Percentiles rank a stretch among this genome's conserved stretches.
Evolutionary conservation across 2,329 filamentous ascomycete genomes (phyloP).

Genomic region (Diaporthe ilicicola): DNA sequence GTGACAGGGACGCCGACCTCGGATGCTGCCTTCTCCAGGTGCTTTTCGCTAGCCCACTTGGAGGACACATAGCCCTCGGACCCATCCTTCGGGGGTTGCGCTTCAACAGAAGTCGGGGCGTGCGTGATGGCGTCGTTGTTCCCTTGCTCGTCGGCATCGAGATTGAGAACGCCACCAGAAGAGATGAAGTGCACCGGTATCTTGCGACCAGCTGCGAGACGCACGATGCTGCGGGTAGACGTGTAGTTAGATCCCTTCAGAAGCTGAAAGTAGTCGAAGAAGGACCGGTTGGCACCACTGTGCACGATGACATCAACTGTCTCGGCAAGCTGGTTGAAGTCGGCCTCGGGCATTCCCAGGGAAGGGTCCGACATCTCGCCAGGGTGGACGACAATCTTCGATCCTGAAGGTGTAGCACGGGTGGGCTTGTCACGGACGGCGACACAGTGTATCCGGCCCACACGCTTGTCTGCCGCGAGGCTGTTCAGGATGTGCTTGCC

Average conservation of each 20-base stretch:
- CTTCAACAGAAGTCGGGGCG: constrained; percentile 9
- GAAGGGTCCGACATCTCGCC: constrained; percentile 40
- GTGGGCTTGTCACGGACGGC: constrained; percentile 43
- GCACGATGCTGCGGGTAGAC: constrained; percentile 45
- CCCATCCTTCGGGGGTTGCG: constrained; percentile 29
- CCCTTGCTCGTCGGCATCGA: neutral
- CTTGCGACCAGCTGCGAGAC: constrained; percentile 38
- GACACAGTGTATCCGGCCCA: constrained; percentile 53
- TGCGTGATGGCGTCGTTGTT: neutral
- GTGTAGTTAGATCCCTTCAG: constrained; percentile 46
- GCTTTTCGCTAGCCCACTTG: constrained; percentile 46
- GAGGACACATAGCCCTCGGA: constrained; percentile 41
- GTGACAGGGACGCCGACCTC: neutral
- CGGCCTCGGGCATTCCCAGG: constrained; percentile 35
- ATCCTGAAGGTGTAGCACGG: neutral
- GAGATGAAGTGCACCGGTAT: constrained; percentile 45
- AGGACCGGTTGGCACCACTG: constrained; percentile 53
- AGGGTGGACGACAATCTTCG: constrained; percentile 31
- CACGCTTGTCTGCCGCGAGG: constrained; percentile 42
- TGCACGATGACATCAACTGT: constrained; percentile 58
- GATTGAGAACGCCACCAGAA: constrained; percentile 34
- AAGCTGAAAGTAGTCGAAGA: constrained; percentile 46
- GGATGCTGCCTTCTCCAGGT: constrained; percentile 38
- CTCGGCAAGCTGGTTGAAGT: constrained; percentile 17
- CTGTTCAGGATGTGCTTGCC: constrained; percentile 47